A percentile compares a stretch with the other conserved stretches of the same genome.
These are phyloP conservation scores for Calonectria honghensis DNA, from an alignment of 2,329 filamentous ascomycete species.

Conservation along the genomic window DNA sequence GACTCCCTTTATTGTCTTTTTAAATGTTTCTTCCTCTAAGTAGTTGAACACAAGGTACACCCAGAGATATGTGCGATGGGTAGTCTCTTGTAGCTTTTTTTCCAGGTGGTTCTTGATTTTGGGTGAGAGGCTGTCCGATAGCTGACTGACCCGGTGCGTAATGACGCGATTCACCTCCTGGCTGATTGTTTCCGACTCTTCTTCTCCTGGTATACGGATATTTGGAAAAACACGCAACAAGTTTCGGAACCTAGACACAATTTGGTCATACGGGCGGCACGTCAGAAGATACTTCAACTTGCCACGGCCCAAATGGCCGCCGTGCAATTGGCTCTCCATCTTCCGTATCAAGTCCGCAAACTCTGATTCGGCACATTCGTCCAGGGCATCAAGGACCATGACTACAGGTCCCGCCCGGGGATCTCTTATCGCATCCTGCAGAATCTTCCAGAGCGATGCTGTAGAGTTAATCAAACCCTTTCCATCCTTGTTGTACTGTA, in stretches of 20 bases:
- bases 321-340: conserved; percentile 14
- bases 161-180: conserved; percentile 62
- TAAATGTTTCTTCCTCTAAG: conserved; percentile 50
- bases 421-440: conserved; percentile 50
- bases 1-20: conserved; percentile 48
- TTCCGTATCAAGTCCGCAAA: conserved; percentile 47
- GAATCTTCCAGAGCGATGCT: conserved; percentile 58
- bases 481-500: conserved; percentile 52
- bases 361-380: conserved; percentile 59
- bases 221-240: conserved; percentile 50
- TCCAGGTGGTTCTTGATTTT: too few relatives aligned
- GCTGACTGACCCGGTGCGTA: conserved; percentile 50
- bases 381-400: conserved; percentile 63
- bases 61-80: conserved; percentile 63
- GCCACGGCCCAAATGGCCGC: neutral
- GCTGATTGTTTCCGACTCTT: conserved; percentile 59
- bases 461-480: conserved; percentile 47
- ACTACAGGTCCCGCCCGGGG: conserved; percentile 54
- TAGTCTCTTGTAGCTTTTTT: conserved; percentile 37
- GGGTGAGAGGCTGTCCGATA: conserved; percentile 25
- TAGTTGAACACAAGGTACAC: conserved; percentile 60
- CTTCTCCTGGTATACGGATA: conserved; percentile 61
- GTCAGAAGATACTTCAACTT: conserved; percentile 61
- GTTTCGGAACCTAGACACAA: conserved; percentile 52
- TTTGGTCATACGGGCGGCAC: conserved; percentile 58